Conservation (phyloP, 495 filamentous ascomycete species). For the Podospora pseudoanserina region DNA sequence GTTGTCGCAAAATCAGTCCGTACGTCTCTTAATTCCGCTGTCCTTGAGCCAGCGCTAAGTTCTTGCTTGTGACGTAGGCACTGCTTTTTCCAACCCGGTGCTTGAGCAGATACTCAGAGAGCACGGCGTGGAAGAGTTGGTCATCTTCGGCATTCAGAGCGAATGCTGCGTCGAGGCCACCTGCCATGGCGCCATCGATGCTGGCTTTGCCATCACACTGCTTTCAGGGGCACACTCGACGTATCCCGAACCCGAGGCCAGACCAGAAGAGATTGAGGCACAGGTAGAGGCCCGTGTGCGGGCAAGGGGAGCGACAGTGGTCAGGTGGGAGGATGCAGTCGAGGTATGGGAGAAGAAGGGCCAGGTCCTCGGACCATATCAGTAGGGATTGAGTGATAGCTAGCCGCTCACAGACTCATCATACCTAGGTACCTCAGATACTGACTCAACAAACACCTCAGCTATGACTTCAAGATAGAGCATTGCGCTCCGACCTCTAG, state of each 20-base stretch:
- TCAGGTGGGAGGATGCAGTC: constrained; percentile 27
- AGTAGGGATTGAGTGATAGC: neutral
- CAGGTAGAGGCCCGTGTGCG: constrained; percentile 29
- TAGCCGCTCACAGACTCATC: neutral
- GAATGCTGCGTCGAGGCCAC: neutral
- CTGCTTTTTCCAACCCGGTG: neutral
- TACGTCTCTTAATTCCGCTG: neutral
- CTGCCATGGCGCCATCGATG: constrained; percentile 27
- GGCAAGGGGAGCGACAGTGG: constrained; percentile 18
- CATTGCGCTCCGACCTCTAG: neutral
- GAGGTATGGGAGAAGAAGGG: constrained; percentile 13
- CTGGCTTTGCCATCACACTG: constrained; percentile 30
- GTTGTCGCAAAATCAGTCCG: neutral
- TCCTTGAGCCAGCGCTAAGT: neutral
- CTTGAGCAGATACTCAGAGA: neutral
- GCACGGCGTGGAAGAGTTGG: neutral
- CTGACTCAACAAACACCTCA: neutral
- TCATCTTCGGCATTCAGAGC: neutral
- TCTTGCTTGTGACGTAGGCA: neutral
- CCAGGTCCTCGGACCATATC: neutral
- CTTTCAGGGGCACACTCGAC: constrained; percentile 37
- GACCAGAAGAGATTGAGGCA: constrained; percentile 29
- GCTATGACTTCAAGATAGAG: neutral
- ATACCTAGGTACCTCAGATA: neutral
- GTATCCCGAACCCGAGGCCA: constrained; percentile 24